These are phyloP conservation scores for Globisporangium lucens DNA, from an alignment of 352 stramenopile species.

Conservation along the genomic window DNA sequence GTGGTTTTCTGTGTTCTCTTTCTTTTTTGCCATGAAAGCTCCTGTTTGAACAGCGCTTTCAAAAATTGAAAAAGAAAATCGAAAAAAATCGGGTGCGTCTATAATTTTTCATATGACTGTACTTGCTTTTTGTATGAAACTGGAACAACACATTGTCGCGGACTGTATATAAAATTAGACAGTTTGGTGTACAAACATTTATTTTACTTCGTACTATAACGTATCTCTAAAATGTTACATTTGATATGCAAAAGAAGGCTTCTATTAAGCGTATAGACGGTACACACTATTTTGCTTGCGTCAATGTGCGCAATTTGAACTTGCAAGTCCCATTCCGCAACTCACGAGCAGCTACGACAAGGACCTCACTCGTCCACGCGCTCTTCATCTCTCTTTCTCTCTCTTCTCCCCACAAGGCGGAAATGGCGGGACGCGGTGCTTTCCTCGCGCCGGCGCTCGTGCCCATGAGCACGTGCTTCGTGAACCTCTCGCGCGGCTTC, in stretches of 20 bases:
- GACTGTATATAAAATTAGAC: too few relatives aligned
- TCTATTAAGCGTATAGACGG: neutral
- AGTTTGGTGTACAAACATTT: too few relatives aligned
- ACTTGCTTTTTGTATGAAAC: too few relatives aligned
- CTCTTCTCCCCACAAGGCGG: neutral
- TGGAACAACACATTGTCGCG: too few relatives aligned
- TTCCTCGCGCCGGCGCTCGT: conserved; percentile 67
- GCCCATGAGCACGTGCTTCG: conserved; percentile 65
- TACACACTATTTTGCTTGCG: neutral
- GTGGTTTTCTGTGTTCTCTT: too few relatives aligned
- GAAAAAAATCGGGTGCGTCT: too few relatives aligned
- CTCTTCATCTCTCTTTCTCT: neutral
- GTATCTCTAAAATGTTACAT: too few relatives aligned
- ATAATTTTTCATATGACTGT: too few relatives aligned
- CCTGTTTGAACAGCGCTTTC: too few relatives aligned
- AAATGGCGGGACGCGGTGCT: conserved; percentile 38
- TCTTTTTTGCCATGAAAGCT: too few relatives aligned
- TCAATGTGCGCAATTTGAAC: neutral
- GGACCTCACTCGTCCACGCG: conserved; percentile 2
- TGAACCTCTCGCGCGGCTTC: conserved; percentile 64
- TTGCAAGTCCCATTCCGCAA: neutral
- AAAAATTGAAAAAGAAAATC: too few relatives aligned
- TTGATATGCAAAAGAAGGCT: neutral
- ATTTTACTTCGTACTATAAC: too few relatives aligned
- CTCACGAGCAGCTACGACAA: neutral